These are phyloP conservation scores for Xylaria curta DNA, from an alignment of 495 filamentous ascomycete genomes.

Conservation along the genomic window DNA sequence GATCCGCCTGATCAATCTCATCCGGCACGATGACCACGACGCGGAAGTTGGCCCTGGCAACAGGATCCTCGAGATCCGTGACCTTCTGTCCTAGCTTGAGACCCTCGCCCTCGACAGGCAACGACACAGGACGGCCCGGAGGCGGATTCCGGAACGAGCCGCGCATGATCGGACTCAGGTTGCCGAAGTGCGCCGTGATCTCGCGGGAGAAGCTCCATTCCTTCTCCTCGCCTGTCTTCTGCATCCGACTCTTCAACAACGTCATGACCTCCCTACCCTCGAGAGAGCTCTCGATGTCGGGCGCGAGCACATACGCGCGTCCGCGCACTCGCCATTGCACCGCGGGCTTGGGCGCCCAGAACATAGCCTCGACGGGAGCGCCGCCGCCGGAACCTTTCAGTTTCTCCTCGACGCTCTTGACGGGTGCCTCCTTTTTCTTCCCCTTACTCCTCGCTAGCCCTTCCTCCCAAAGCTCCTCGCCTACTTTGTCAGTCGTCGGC, in stretches of 20 bases:
- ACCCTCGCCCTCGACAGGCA: conserved; percentile 52
- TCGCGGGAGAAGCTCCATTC: conserved; percentile 76
- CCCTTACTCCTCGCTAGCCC: conserved; percentile 40
- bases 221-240: conserved; percentile 34
- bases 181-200: conserved; percentile 86
- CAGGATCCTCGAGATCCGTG: conserved; percentile 66
- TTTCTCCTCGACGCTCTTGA: conserved; percentile 36
- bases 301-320: conserved; percentile 67
- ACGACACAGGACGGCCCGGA: conserved; percentile 66
- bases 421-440: background rate
- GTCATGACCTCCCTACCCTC: conserved; percentile 54
- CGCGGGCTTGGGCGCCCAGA: conserved; percentile 73
- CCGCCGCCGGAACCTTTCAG: conserved; percentile 64
- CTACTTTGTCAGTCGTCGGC: conserved; percentile 25
- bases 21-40: conserved; percentile 83
- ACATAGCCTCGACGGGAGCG: conserved; percentile 78
- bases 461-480: conserved; percentile 28
- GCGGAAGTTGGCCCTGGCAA: conserved; percentile 80
- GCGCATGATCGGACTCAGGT: conserved; percentile 76
- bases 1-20: conserved; percentile 78
- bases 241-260: conserved; percentile 56
- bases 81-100: conserved; percentile 71
- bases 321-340: conserved; percentile 89
- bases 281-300: conserved; percentile 58
- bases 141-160: conserved; percentile 80